Conservation (phyloP, 2,329 filamentous ascomycete genomes). For the Chrysoporthe deuterocubensis region DNA sequence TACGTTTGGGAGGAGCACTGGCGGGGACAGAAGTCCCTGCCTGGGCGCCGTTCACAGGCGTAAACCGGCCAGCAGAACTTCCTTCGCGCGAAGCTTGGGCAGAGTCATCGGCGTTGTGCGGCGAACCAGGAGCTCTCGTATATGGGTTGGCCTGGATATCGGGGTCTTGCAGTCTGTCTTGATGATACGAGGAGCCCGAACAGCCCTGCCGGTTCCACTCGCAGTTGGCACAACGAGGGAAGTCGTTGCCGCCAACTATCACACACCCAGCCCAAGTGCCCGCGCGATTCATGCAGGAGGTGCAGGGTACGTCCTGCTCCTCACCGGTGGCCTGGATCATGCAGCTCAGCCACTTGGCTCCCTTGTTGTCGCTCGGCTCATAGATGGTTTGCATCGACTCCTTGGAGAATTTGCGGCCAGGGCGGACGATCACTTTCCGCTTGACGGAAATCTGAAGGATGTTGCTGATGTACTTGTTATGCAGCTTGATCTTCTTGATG, state of each 20-base stretch:
- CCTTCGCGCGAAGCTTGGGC: slow-evolving; percentile 20
- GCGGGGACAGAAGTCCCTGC: slow-evolving; percentile 1
- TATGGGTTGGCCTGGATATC: slow-evolving; percentile 6
- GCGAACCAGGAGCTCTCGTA: slow-evolving; percentile 7
- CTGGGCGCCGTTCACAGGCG: slow-evolving; percentile 31
- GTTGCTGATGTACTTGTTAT: slow-evolving; percentile 46
- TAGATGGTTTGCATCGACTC: slow-evolving; percentile 47
- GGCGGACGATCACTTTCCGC: slow-evolving; percentile 47
- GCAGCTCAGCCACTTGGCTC: slow-evolving; percentile 51
- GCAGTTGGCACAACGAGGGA: slow-evolving; percentile 55
- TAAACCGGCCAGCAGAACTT: slow-evolving; percentile 30
- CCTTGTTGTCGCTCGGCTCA: slow-evolving; percentile 46
- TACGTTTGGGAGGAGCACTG: slow-evolving; percentile 23
- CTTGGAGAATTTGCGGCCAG: slow-evolving; percentile 45
- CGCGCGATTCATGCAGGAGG: slow-evolving; percentile 46
- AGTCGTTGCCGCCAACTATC: slow-evolving; percentile 45
- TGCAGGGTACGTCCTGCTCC: slow-evolving; percentile 45
- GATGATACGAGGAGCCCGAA: slow-evolving; percentile 26
- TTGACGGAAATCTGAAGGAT: slow-evolving; percentile 44
- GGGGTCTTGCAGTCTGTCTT: slow-evolving; percentile 19
- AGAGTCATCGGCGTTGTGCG: slow-evolving; percentile 13
- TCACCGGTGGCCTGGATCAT: slow-evolving; percentile 56
- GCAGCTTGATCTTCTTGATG: slow-evolving; percentile 41
- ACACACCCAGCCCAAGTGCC: slow-evolving; percentile 53
- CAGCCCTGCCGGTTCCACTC: slow-evolving; percentile 49